phyloP scores from a whole-genome alignment of 2,329 filamentous ascomycete species.

The Botrytis fabae region DNA sequence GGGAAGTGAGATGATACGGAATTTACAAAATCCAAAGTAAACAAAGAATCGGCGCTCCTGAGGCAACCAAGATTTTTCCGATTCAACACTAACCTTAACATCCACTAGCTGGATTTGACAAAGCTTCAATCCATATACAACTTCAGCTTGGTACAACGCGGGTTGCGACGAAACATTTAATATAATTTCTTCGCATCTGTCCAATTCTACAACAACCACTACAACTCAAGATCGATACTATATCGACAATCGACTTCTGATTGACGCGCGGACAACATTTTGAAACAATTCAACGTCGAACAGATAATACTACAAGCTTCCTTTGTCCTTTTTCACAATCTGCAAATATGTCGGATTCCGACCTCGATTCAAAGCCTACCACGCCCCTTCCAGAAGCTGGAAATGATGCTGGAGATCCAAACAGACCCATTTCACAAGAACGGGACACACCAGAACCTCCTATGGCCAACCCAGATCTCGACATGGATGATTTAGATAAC shows the following conservation, averaged over 20 bases:
- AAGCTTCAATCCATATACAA: conserved; percentile 11
- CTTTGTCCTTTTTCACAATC: conserved; percentile 12
- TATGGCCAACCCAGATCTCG: conserved; percentile 36
- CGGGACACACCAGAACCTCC: conserved; percentile 30
- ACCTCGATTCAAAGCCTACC: conserved; percentile 29
- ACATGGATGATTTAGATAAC: conserved; percentile 38
- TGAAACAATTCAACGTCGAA: not conserved
- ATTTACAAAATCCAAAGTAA: conserved; percentile 20
- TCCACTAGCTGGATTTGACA: conserved; percentile 7
- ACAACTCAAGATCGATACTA: not conserved
- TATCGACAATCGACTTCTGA: not conserved
- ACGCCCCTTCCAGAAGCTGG: conserved; percentile 33
- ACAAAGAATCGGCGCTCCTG: conserved; percentile 23
- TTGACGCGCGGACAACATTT: not conserved
- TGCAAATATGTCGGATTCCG: conserved; percentile 37
- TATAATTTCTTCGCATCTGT: conserved; percentile 9
- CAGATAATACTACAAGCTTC: not conserved
- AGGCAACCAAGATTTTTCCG: conserved; percentile 25
- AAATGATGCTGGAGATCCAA: conserved; percentile 28
- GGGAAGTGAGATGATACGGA: not conserved
- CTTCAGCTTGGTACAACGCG: conserved; percentile 5
- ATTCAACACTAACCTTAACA: conserved; percentile 23
- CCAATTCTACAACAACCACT: not conserved
- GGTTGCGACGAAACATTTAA: conserved; percentile 15
- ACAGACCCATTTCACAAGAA: conserved; percentile 32